Conservation (phyloP, 495 filamentous ascomycete species). For the Trichoderma erinaceum region DNA sequence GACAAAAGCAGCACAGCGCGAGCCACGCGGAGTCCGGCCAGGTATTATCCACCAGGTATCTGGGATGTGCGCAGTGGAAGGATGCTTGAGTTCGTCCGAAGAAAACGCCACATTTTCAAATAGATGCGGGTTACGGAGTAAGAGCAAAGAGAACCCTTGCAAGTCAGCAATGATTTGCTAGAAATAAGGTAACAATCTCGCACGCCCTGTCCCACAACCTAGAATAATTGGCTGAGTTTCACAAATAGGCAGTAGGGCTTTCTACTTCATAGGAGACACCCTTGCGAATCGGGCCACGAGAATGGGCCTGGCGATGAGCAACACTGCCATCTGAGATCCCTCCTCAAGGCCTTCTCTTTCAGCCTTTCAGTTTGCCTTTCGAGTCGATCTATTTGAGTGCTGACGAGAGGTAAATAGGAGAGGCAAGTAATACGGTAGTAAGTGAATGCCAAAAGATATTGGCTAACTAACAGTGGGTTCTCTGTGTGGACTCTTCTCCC, state of each 20-base stretch:
- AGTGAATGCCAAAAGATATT: too few relatives aligned
- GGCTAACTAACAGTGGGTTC: too few relatives aligned
- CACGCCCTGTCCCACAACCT: too few relatives aligned
- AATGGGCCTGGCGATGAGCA: constrained; percentile 13
- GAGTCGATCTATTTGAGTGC: neutral
- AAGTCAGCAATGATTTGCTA: too few relatives aligned
- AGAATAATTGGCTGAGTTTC: too few relatives aligned
- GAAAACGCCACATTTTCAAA: too few relatives aligned
- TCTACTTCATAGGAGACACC: neutral
- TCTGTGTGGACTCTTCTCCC: too few relatives aligned
- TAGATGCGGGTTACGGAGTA: too few relatives aligned
- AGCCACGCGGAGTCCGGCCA: neutral
- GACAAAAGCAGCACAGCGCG: neutral
- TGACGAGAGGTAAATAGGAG: neutral
- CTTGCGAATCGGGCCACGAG: neutral
- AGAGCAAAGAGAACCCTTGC: too few relatives aligned
- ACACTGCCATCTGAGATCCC: constrained; percentile 13
- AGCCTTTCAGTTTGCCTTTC: constrained; percentile 1
- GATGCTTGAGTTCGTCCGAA: neutral
- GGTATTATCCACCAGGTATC: neutral
- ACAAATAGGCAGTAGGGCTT: too few relatives aligned
- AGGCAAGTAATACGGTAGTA: neutral
- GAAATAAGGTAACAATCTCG: too few relatives aligned
- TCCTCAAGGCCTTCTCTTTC: neutral
- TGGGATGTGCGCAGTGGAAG: neutral